Evolutionary conservation across 2,329 filamentous ascomycete species (phyloP).

Genomic region (Coniochaeta pulveracea): DNA sequence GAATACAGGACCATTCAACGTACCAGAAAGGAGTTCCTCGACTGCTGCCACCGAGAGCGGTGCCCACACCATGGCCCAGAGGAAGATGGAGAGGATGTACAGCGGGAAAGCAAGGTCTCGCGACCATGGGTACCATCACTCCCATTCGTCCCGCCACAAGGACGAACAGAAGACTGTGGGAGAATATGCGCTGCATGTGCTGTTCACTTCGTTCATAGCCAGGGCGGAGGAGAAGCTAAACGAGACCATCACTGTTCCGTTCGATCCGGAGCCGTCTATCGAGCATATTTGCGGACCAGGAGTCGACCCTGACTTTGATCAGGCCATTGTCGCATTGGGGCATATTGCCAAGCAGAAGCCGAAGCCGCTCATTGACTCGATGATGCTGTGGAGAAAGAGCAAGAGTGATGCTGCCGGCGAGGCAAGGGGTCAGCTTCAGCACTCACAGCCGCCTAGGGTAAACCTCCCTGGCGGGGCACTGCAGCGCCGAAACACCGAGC

Average conservation of each 20-base stretch:
- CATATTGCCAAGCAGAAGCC: constrained; percentile 92
- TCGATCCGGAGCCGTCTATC: constrained; percentile 72
- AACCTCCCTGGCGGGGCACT: constrained; percentile 33
- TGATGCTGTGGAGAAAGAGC: constrained; percentile 96
- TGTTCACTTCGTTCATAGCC: constrained; percentile 95
- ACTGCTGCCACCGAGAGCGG: constrained; percentile 28
- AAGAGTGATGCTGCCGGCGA: constrained; percentile 83
- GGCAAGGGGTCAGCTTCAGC: constrained; percentile 47
- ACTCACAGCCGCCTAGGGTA: constrained; percentile 26
- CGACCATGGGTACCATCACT: constrained; percentile 64
- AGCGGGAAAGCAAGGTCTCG: constrained; percentile 55
- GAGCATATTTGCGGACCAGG: constrained; percentile 86
- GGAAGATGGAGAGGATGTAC: constrained; percentile 49
- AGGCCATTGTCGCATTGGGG: constrained; percentile 83
- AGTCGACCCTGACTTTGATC: constrained; percentile 81
- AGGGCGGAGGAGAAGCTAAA: constrained; percentile 96
- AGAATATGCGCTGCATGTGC: constrained; percentile 91
- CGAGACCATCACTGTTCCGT: constrained; percentile 69
- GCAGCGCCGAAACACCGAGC: constrained; percentile 65
- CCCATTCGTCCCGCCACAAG: constrained; percentile 60
- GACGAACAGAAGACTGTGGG: constrained; percentile 87
- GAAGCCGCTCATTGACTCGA: constrained; percentile 88
- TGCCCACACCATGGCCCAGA: constrained; percentile 31
- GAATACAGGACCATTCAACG: constrained; percentile 11
- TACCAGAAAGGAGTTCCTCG: constrained; percentile 34